phyloP scores from a whole-genome alignment of 345 rosid genomes.

The Salix arbutifolia region DNA sequence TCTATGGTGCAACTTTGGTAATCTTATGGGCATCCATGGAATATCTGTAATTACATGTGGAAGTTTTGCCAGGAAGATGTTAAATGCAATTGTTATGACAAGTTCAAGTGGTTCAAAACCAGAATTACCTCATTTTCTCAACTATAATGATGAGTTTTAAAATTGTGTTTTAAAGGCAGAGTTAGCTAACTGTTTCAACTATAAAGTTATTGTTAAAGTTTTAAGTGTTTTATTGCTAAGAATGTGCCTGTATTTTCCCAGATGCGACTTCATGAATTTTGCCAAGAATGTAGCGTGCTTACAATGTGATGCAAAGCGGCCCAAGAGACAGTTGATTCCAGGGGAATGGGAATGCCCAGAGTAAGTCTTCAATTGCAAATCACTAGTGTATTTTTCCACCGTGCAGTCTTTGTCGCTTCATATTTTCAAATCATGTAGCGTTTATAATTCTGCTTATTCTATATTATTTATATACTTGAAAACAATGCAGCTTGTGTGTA shows the following conservation, averaged over 20 bases:
- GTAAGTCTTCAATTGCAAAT: constrained; percentile 47
- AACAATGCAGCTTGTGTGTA: not conserved
- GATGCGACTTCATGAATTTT: constrained; percentile 97
- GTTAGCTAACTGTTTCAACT: not conserved
- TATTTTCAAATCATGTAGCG: not conserved
- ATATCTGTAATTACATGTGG: not conserved
- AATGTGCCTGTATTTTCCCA: constrained; percentile 28
- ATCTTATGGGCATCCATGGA: not conserved
- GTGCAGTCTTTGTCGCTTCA: not conserved
- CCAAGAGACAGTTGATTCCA: constrained; percentile 93
- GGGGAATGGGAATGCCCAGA: constrained; percentile 99
- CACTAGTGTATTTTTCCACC: not conserved
- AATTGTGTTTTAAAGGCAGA: not conserved
- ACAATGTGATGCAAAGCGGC: constrained; percentile 96
- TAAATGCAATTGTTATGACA: not conserved
- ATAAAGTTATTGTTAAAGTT: not conserved
- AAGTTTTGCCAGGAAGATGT: not conserved
- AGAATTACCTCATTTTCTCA: not conserved
- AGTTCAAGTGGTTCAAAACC: not conserved
- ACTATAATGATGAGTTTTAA: not conserved
- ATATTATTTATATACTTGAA: not conserved
- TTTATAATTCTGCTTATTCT: not conserved
- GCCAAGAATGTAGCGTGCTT: constrained; percentile 91
- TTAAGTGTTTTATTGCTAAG: constrained; percentile 1
- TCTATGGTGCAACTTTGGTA: not conserved